A percentile compares a stretch with the other conserved stretches of the same genome.
Evolutionary conservation across 2,329 filamentous ascomycete species (phyloP).

Genomic region (Chalaropsis ovoidea): DNA sequence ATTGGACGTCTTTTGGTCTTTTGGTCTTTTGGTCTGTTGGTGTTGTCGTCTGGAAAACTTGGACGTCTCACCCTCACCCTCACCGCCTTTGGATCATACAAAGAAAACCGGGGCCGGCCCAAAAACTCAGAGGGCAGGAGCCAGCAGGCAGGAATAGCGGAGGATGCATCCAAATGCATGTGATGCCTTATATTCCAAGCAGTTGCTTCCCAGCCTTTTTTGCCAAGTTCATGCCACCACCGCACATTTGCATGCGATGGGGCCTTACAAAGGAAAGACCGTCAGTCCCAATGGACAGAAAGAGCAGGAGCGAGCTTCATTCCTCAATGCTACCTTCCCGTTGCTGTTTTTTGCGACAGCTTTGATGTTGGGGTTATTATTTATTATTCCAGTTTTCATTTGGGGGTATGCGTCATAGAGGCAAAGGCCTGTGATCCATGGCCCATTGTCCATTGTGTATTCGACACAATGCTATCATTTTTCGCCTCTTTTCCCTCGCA

Average conservation of each 20-base stretch:
- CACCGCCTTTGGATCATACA: not conserved
- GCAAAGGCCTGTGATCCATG: not conserved
- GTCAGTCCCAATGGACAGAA: not conserved
- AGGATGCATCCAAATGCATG: constrained; percentile 15
- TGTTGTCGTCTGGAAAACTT: not conserved
- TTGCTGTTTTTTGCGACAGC: too few species aligned
- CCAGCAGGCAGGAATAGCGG: constrained; percentile 14
- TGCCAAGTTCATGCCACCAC: not conserved
- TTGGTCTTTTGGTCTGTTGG: not conserved
- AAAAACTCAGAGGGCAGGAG: not conserved
- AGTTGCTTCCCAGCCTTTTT: constrained; percentile 1
- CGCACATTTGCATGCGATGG: too few species aligned
- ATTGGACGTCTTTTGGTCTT: not conserved
- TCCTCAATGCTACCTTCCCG: too few species aligned
- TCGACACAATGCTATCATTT: not conserved
- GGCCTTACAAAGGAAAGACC: not conserved
- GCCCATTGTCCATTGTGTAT: not conserved
- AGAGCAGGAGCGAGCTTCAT: too few species aligned
- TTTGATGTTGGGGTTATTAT: too few species aligned
- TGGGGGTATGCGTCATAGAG: too few species aligned
- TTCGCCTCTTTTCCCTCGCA: not conserved
- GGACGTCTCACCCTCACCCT: not conserved
- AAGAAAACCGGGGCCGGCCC: not conserved
- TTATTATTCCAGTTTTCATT: too few species aligned
- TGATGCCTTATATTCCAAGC: constrained; percentile 12